Evolutionary conservation across 306 rosid genomes (phyloP).

Genomic region (Pterocarpus macrocarpus): DNA sequence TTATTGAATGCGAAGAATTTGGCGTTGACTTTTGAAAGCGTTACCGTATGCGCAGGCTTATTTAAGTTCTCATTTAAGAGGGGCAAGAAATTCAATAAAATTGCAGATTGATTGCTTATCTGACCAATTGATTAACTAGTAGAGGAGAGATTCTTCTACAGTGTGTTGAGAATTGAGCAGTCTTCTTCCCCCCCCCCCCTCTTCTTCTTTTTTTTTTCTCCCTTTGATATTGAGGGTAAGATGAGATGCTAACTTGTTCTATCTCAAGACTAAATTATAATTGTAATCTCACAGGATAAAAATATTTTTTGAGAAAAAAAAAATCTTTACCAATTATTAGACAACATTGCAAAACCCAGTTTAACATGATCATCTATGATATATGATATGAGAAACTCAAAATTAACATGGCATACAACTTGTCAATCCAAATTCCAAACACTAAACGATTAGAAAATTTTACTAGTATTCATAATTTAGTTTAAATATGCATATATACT

Average conservation of each 20-base stretch:
- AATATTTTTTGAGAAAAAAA: neutral
- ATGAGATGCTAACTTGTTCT: neutral
- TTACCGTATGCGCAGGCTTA: neutral
- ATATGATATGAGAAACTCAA: neutral
- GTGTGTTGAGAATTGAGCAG: neutral
- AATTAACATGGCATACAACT: no score
- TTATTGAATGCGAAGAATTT: neutral
- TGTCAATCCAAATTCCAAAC: no score
- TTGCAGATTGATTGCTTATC: constrained; percentile 2
- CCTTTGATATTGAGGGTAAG: neutral
- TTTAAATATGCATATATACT: no score
- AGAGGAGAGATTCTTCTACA: neutral
- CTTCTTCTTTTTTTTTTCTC: neutral
- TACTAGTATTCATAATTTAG: no score
- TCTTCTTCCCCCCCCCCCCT: neutral
- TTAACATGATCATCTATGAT: neutral
- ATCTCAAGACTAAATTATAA: neutral
- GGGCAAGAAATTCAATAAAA: neutral
- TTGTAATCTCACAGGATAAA: neutral
- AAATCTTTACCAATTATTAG: neutral
- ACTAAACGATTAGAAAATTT: no score
- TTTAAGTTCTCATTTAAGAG: neutral
- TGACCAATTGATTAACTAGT: constrained; percentile 5
- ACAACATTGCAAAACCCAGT: neutral
- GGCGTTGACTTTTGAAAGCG: neutral